These are phyloP conservation scores for Backusella tarrabulga DNA, from an alignment of 192 early-diverging fungal species.

Conservation along the genomic window DNA sequence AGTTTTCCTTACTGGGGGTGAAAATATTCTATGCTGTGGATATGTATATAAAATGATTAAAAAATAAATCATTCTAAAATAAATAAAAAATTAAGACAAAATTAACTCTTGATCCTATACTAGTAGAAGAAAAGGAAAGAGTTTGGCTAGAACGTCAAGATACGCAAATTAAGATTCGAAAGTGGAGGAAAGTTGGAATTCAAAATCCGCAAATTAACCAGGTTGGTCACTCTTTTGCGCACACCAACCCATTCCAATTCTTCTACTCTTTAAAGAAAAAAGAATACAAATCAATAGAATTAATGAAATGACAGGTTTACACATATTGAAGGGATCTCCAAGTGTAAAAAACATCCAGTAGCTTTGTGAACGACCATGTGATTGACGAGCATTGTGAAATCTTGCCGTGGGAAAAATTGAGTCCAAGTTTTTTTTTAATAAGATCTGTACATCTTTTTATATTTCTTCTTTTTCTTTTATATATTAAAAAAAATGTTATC, in stretches of 20 bases:
- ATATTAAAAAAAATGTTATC: conserved; percentile 2
- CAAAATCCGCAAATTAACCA: neutral
- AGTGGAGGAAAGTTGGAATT: neutral
- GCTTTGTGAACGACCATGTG: neutral
- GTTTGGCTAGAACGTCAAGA: neutral
- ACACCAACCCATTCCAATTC: neutral
- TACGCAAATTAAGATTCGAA: neutral
- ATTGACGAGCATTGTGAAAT: neutral
- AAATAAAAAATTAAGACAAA: too few relatives aligned
- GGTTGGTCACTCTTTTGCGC: neutral
- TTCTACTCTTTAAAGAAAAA: neutral
- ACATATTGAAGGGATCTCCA: neutral
- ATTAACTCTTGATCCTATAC: too few relatives aligned
- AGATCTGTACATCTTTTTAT: neutral
- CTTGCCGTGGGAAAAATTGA: conserved; percentile 18
- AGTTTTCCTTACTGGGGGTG: too few relatives aligned
- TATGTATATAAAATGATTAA: too few relatives aligned
- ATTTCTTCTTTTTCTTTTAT: conserved; percentile 5
- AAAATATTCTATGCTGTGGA: too few relatives aligned
- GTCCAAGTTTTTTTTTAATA: neutral
- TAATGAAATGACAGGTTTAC: neutral
- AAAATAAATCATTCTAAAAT: too few relatives aligned
- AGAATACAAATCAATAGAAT: neutral
- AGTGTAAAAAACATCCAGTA: neutral
- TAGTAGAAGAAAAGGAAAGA: too few relatives aligned